Conservation (phyloP, 2,329 filamentous ascomycete species). For the Ceratocystis alfenasii region DNA sequence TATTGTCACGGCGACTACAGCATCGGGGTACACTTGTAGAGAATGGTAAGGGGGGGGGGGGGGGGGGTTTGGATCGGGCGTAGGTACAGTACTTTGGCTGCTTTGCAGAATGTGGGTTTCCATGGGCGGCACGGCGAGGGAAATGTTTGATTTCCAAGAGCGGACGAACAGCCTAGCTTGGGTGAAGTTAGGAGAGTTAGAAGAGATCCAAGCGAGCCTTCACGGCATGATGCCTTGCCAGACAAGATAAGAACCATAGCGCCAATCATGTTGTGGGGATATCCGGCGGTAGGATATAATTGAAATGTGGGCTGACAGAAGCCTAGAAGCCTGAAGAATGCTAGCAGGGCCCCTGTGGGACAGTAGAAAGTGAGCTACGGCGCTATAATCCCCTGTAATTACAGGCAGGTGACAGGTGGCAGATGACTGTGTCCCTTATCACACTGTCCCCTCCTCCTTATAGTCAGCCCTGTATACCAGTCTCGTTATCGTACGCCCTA, state of each 20-base stretch:
- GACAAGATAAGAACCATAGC: neutral
- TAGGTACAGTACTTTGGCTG: constrained; percentile 14
- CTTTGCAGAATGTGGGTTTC: constrained; percentile 5
- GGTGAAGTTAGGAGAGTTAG: neutral
- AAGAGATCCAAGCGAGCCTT: neutral
- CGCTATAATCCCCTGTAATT: neutral
- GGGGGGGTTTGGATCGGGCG: constrained; percentile 7
- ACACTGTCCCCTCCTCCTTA: too few relatives aligned
- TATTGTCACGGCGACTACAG: constrained; percentile 7
- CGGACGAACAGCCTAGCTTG: neutral
- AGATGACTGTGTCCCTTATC: neutral
- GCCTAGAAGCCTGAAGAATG: constrained; percentile 1
- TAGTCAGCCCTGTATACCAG: too few relatives aligned
- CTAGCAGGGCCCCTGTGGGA: neutral
- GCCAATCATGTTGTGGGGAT: neutral
- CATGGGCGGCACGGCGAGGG: neutral
- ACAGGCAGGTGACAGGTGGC: neutral
- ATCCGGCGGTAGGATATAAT: neutral
- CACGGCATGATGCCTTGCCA: neutral
- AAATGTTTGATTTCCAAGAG: neutral
- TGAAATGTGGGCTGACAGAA: neutral
- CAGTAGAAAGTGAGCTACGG: neutral
- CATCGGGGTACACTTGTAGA: constrained; percentile 8
- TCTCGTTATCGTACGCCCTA: too few relatives aligned
- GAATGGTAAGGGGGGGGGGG: neutral